Evolutionary conservation across 1,139 yeast genomes (phyloP).

Genomic region (Suhomyces bribrorum): DNA sequence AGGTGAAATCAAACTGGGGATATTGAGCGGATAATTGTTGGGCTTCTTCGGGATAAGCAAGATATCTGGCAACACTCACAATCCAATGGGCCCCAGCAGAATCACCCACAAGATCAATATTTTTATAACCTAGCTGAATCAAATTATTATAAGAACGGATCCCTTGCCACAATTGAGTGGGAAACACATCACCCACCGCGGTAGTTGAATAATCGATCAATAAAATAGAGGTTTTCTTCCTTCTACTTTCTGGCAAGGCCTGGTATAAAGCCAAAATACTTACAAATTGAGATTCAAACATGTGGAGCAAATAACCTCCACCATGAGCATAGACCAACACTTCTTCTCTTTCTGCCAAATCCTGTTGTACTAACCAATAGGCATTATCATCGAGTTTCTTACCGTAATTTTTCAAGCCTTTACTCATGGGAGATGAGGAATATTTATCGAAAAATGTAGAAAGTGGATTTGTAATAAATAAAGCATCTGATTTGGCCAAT

Average conservation of each 20-base stretch:
- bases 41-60: constrained; percentile 36
- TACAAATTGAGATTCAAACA: constrained; percentile 30
- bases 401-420: constrained; percentile 17
- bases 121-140: constrained; percentile 28
- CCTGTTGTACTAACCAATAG: constrained; percentile 19
- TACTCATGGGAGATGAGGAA: constrained; percentile 13
- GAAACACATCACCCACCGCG: constrained; percentile 30
- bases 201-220: constrained; percentile 44
- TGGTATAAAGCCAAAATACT: constrained; percentile 27
- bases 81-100: constrained; percentile 51
- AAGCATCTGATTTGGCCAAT: constrained; percentile 15
- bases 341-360: constrained; percentile 10
- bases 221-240: constrained; percentile 28
- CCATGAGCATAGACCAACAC: constrained; percentile 34
- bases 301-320: constrained; percentile 42
- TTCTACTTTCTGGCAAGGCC: constrained; percentile 22
- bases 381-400: constrained; percentile 15
- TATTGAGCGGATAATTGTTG: constrained; percentile 21
- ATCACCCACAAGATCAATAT: constrained; percentile 45
- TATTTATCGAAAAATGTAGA: constrained; percentile 11
- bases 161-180: constrained; percentile 43
- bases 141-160: constrained; percentile 30
- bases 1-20: constrained; percentile 23
- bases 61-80: constrained; percentile 33
- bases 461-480: constrained; percentile 13